Base-by-base conservation (phyloP, 108 stramenopile genomes). In the Skeletonema grethae region DNA sequence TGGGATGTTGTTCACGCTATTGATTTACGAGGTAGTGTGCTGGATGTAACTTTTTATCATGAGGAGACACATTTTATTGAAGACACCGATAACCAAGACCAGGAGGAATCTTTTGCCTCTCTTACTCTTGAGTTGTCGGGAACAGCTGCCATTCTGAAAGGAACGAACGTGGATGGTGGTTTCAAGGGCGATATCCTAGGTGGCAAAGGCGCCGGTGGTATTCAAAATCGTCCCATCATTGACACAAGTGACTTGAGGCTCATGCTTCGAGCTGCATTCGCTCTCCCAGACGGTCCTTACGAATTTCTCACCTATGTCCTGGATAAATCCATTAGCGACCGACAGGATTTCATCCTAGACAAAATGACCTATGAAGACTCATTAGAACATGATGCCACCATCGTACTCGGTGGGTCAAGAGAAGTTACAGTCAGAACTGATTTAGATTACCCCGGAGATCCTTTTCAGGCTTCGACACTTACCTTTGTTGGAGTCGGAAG, bases 221-320 rank as follows among this genome's bases (percentile, higher is more conserved):
- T 73, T 20, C 12, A 32, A 1, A 57, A 31, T 11, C 62, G 53
- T 20, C 72, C 72, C 11, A 13, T n/a, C 16, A 65, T 73, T 8
- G 63, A 35, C 24, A 34, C 57, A 16, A 18, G 53, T 24, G 35
- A 63, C 34, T 36, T 73, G 29, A 56, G 72, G 16, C 56, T 65
- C 13, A 59, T 24, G 20, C 8, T 75, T 10, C 38, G 63, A 8
- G 56, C n/a, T 18, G 63, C 73, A 2, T 67, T 75, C 13, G 38
- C 58, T 36, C 65, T 60, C 2, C 73, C 73, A 6, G 65, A 75
- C 24, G 73, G 73, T 25, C 73, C 73, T 5, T 75, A 75, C 38
- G 45, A 61, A 38, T 67, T 36, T 57, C 65, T 75, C 7, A 60
- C 65, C 25, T 59, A 38, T 25, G 46, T 75, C n/a, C 32, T 75